A percentile compares a stretch with the other conserved stretches of the same genome.
phyloP scores from a whole-genome alignment of 169 alveolate genomes.

The Eimeria praecox region DNA sequence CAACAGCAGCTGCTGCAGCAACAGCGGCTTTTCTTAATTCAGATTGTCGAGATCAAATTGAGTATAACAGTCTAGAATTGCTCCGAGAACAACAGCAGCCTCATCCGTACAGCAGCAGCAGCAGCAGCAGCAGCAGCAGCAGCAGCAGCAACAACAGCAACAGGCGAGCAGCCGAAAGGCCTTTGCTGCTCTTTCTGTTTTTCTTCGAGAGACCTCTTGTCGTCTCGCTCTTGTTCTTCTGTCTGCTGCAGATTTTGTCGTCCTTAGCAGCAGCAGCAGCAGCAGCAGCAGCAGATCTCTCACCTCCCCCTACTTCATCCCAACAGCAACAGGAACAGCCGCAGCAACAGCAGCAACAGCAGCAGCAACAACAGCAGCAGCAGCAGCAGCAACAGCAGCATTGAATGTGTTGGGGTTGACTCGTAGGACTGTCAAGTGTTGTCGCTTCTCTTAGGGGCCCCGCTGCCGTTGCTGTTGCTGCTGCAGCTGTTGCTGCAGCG shows the following conservation, averaged over 20 bases:
- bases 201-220: neutral
- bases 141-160: slow-evolving; percentile 11
- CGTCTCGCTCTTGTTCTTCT: neutral
- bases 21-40: neutral
- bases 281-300: slow-evolving; percentile 20
- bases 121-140: slow-evolving; percentile 37
- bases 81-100: slow-evolving; percentile 29
- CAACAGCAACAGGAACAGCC: slow-evolving; percentile 4
- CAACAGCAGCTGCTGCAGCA: neutral
- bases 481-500: slow-evolving; percentile 31
- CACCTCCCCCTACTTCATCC: neutral
- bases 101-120: neutral
- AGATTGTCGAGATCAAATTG: neutral
- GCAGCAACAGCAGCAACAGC: slow-evolving; percentile 7
- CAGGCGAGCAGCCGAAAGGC: slow-evolving; percentile 17
- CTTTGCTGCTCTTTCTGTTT: neutral
- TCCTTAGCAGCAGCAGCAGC: neutral
- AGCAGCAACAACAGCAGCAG: slow-evolving; percentile 34
- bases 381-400: slow-evolving; percentile 35
- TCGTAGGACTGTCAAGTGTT: neutral
- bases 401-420: no score
- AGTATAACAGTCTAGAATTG: neutral
- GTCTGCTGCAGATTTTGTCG: slow-evolving; percentile 3
- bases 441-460: neutral
- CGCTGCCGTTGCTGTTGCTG: slow-evolving; percentile 25